phyloP scores from a whole-genome alignment of 306 rosid species.

The Vicia sativa region DNA sequence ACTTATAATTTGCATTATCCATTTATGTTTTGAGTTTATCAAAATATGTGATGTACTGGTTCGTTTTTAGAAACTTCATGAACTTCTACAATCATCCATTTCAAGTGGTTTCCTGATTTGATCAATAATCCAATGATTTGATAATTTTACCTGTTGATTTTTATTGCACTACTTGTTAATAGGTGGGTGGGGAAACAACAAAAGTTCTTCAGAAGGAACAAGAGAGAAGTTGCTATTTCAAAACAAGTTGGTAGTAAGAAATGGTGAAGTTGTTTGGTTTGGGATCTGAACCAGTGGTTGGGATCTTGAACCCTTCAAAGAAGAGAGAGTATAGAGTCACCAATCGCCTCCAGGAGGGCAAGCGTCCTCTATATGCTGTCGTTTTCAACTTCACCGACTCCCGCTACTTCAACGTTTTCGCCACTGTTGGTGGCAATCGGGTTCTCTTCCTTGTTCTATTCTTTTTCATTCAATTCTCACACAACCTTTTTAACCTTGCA shows the following conservation, averaged over 20 bases:
- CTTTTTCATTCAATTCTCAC: neutral
- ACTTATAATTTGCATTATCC: constrained; percentile 11
- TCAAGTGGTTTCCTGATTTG: neutral
- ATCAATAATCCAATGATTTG: constrained; percentile 2
- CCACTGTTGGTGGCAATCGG: constrained; percentile 95
- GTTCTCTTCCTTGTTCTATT: constrained; percentile 1
- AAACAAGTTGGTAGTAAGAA: constrained; percentile 8
- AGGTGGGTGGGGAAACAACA: neutral
- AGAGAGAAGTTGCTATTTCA: constrained; percentile 6
- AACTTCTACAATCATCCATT: constrained; percentile 1
- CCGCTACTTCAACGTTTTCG: constrained; percentile 81
- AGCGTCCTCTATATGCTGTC: constrained; percentile 81
- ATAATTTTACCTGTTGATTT: constrained; percentile 1
- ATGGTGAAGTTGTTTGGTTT: constrained; percentile 59
- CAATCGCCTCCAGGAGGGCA: constrained; percentile 93
- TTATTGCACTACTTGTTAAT: neutral
- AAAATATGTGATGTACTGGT: neutral
- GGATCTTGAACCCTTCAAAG: constrained; percentile 54
- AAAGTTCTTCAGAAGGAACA: neutral
- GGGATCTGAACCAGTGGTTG: constrained; percentile 84
- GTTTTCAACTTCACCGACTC: constrained; percentile 91
- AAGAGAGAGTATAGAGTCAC: constrained; percentile 81
- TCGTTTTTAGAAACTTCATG: neutral
- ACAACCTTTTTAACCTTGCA: neutral
- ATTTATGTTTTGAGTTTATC: neutral